These are phyloP conservation scores for Penicillium sp. DNA, from an alignment of 2,329 filamentous ascomycete species.

Conservation along the genomic window DNA sequence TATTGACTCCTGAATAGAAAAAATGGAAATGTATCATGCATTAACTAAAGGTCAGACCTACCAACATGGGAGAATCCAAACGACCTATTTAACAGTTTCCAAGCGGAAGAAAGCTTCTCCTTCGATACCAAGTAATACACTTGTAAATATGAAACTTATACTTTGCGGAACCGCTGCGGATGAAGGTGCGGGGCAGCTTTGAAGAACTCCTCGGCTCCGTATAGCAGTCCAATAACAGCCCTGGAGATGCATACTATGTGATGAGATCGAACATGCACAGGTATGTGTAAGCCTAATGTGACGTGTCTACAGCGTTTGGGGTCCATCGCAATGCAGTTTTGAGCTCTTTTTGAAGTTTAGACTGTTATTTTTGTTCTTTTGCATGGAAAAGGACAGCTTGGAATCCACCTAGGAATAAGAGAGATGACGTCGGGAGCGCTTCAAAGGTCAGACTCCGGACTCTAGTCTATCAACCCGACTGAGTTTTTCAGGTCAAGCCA, in stretches of 20 bases:
- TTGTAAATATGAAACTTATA: not conserved
- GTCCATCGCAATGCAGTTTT: not conserved
- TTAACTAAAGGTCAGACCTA: not conserved
- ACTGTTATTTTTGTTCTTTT: too few species aligned
- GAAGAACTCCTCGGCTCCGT: not conserved
- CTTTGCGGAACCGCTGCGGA: constrained; percentile 1
- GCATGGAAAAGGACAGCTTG: not conserved
- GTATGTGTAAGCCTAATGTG: not conserved
- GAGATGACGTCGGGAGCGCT: not conserved
- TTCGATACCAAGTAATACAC: too few species aligned
- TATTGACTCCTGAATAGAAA: not conserved
- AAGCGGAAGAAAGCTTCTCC: not conserved
- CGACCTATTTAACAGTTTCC: not conserved
- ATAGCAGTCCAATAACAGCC: not conserved
- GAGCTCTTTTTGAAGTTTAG: not conserved
- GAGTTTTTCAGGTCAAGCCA: not conserved
- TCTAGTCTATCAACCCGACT: not conserved
- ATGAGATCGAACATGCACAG: not conserved
- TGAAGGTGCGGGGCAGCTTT: not conserved
- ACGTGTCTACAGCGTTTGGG: not conserved
- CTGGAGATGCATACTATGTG: not conserved
- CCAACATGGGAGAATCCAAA: too few species aligned
- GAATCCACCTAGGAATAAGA: not conserved
- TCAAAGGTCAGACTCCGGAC: not conserved
- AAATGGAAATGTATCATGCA: not conserved